Evolutionary conservation across 2,329 filamentous ascomycete species (phyloP).

Genomic region (Daldinia eschscholtzii): DNA sequence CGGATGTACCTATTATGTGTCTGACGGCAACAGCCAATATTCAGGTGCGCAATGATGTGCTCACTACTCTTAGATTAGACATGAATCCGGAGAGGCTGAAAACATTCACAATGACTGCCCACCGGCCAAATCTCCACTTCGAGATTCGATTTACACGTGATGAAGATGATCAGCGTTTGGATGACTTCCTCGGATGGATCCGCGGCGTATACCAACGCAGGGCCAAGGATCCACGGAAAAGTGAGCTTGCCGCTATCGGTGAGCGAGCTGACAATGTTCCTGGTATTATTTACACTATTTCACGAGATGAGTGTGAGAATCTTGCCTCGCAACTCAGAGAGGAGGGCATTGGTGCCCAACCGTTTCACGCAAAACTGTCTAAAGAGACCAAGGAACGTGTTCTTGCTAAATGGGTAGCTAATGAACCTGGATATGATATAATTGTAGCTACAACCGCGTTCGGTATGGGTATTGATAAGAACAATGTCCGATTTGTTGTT

Average conservation of each 20-base stretch:
- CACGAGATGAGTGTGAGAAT: conserved; percentile 78
- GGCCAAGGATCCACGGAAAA: conserved; percentile 67
- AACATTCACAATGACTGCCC: conserved; percentile 85
- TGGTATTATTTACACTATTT: conserved; percentile 85
- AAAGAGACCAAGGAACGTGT: conserved; percentile 78
- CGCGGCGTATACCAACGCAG: conserved; percentile 78
- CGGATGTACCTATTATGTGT: conserved; percentile 90
- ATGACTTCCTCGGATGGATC: conserved; percentile 83
- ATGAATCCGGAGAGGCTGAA: conserved; percentile 69
- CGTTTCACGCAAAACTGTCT: conserved; percentile 78
- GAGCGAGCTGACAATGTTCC: conserved; percentile 74
- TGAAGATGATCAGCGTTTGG: conserved; percentile 77
- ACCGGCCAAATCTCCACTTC: conserved; percentile 87
- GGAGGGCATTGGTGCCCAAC: conserved; percentile 78
- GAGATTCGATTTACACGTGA: conserved; percentile 88
- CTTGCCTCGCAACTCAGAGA: conserved; percentile 74
- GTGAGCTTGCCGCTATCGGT: conserved; percentile 67
- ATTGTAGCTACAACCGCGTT: conserved; percentile 97
- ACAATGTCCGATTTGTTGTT: conserved; percentile 92
- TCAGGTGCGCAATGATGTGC: conserved; percentile 84
- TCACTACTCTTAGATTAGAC: conserved; percentile 78
- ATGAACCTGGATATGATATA: conserved; percentile 83
- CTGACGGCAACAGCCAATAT: conserved; percentile 91
- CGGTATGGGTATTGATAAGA: conserved; percentile 97
- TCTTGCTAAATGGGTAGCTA: conserved; percentile 77